phyloP scores from a whole-genome alignment of 2,329 filamentous ascomycete genomes.

The Cercospora sp. region DNA sequence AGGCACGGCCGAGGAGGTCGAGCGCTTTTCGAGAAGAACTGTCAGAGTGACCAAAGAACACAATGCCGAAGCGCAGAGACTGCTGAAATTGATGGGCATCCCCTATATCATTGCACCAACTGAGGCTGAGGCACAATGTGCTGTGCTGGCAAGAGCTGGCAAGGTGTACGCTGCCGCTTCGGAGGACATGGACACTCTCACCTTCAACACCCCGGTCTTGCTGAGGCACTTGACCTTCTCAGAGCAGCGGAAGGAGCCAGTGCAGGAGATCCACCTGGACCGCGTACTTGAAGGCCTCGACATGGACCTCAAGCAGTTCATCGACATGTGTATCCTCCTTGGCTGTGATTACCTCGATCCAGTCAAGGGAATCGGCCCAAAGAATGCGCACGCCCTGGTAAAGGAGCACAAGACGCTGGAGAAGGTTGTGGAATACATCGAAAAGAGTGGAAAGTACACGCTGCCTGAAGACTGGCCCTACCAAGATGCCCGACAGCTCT shows the following conservation, averaged over 20 bases:
- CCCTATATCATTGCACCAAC: slow-evolving; percentile 94
- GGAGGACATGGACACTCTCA: slow-evolving; percentile 98
- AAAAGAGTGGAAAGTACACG: slow-evolving; percentile 75
- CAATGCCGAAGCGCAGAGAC: slow-evolving; percentile 87
- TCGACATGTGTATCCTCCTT: slow-evolving; percentile 95
- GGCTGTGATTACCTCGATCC: slow-evolving; percentile 98
- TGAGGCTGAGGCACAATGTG: slow-evolving; percentile 96
- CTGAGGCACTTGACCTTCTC: slow-evolving; percentile 93
- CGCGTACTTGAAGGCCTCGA: slow-evolving; percentile 81
- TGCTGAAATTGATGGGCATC: slow-evolving; percentile 93
- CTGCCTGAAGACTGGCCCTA: slow-evolving; percentile 98
- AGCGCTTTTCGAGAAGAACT: slow-evolving; percentile 92
- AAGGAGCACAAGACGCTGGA: slow-evolving; percentile 88
- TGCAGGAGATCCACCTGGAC: slow-evolving; percentile 88
- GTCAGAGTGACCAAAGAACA: slow-evolving; percentile 96
- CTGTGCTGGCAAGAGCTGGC: slow-evolving; percentile 79
- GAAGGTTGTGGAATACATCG: slow-evolving; percentile 76
- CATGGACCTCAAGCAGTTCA: slow-evolving; percentile 89
- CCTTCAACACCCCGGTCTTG: slow-evolving; percentile 88
- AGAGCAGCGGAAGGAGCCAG: slow-evolving; percentile 95
- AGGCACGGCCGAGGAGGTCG: slow-evolving; percentile 93
- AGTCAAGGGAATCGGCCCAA: slow-evolving; percentile 89
- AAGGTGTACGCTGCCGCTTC: slow-evolving; percentile 97
- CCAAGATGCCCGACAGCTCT: slow-evolving; percentile 84
- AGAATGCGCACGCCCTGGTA: slow-evolving; percentile 89